A percentile compares a stretch with the other conserved stretches of the same genome.
Evolutionary conservation across 441 rosid genomes (phyloP).

Genomic region (Euphorbia celastroides): DNA sequence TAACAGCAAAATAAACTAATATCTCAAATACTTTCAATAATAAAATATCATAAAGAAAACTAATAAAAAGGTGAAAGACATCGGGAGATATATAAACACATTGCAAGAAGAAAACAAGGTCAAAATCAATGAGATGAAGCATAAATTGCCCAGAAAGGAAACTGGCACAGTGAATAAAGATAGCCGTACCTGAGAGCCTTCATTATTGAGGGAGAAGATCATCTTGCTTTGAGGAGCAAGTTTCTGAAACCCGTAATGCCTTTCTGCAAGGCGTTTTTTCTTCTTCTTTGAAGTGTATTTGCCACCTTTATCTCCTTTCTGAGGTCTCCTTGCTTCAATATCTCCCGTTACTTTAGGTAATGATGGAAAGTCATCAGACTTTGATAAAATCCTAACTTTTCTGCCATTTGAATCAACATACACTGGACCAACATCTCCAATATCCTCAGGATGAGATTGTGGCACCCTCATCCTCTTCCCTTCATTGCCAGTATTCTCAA

Average conservation of each 20-base stretch:
- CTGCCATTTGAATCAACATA: conserved; percentile 83
- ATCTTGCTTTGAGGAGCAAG: conserved; percentile 52
- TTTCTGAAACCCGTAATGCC: conserved; percentile 45
- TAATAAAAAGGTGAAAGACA: no score
- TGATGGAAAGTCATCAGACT: conserved; percentile 32
- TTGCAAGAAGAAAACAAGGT: no score
- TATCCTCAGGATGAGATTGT: conserved; percentile 36
- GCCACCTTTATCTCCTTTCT: conserved; percentile 40
- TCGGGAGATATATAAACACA: no score
- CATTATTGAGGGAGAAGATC: conserved; percentile 31
- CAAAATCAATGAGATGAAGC: no score
- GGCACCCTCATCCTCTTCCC: conserved; percentile 39
- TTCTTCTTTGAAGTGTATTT: conserved; percentile 44
- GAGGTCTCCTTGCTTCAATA: conserved; percentile 36
- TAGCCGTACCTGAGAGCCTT: conserved; percentile 49
- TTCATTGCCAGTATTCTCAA: conserved; percentile 32
- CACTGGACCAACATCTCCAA: conserved; percentile 68
- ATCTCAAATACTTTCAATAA: conserved; percentile 11
- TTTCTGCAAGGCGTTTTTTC: conserved; percentile 35
- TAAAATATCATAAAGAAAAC: no score
- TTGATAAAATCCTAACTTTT: conserved; percentile 74
- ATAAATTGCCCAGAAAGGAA: no score
- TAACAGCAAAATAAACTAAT: conserved; percentile 24
- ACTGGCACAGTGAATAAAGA: no score
- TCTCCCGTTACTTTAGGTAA: conserved; percentile 33